phyloP scores from a whole-genome alignment of 352 stramenopile genomes.

The Phytophthora boehmeriae region DNA sequence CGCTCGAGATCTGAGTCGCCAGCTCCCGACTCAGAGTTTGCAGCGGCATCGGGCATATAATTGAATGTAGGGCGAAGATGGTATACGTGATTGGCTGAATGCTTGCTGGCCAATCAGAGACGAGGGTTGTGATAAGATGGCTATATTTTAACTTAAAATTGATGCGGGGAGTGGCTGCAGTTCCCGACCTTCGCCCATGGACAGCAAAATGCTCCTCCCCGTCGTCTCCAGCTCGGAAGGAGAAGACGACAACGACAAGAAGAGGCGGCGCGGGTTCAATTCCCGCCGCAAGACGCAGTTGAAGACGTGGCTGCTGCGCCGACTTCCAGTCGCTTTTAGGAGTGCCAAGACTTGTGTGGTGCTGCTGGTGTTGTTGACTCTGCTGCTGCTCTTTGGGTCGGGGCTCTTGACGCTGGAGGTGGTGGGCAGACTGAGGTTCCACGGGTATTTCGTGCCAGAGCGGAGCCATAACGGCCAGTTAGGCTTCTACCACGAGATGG shows the following conservation, averaged over 20 bases:
- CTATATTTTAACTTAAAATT: no score
- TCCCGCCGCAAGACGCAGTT: no score
- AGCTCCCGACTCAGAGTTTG: conserved; percentile 64
- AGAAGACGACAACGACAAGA: conserved; percentile 44
- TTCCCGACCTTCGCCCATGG: conserved; percentile 25
- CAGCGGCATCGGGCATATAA: conserved; percentile 45
- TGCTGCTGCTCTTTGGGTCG: conserved; percentile 37
- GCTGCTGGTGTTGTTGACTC: conserved; percentile 15
- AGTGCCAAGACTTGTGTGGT: conserved; percentile 10
- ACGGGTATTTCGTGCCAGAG: conserved; percentile 43
- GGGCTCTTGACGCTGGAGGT: conserved; percentile 47
- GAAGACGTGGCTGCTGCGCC: conserved; percentile 14
- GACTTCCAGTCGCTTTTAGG: neutral
- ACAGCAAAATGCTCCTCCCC: conserved; percentile 37
- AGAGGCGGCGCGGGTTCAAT: conserved; percentile 6
- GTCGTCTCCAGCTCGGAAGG: conserved; percentile 9
- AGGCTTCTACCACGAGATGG: conserved; percentile 85
- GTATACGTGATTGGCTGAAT: neutral
- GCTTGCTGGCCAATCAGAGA: neutral
- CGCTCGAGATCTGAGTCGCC: conserved; percentile 59
- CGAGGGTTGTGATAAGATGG: no score
- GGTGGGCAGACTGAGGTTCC: conserved; percentile 57
- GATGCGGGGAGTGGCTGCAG: conserved; percentile 31
- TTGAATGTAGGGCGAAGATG: neutral
- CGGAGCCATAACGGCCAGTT: conserved; percentile 52